Percentiles rank a stretch among this genome's conserved stretches.
These are phyloP conservation scores for Aspergillus clavatus DNA, from an alignment of 2,329 filamentous ascomycete genomes.

Conservation along the genomic window DNA sequence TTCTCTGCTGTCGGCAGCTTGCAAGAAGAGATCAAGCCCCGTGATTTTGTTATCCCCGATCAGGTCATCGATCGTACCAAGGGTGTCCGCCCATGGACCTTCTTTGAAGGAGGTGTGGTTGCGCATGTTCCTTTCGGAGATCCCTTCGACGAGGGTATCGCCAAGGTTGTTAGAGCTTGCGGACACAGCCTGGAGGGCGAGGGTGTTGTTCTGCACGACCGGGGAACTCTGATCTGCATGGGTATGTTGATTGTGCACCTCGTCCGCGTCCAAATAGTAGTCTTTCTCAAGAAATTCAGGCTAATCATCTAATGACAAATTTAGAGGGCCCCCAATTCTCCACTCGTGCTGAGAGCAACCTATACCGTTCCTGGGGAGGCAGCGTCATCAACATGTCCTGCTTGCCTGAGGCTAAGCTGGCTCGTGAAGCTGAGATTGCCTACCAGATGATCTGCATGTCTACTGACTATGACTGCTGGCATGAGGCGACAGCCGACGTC, in stretches of 20 bases:
- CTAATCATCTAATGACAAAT: conserved; percentile 2
- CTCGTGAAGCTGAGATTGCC: conserved; percentile 88
- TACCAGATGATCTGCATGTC: conserved; percentile 99
- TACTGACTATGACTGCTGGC: conserved; percentile 99
- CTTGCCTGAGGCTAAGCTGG: conserved; percentile 91
- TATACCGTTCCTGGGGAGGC: conserved; percentile 93
- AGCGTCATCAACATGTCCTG: conserved; percentile 98
- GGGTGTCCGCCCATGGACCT: conserved; percentile 88
- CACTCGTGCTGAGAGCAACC: conserved; percentile 88
- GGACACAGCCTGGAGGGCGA: conserved; percentile 75
- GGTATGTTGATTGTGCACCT: conserved; percentile 48
- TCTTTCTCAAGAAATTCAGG: background rate
- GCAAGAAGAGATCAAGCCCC: conserved; percentile 86
- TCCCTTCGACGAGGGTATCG: conserved; percentile 79
- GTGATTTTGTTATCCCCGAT: conserved; percentile 94
- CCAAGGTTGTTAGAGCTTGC: conserved; percentile 70
- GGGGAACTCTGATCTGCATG: conserved; percentile 87
- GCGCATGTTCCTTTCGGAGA: conserved; percentile 94
- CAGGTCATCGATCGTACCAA: conserved; percentile 98
- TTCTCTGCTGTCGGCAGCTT: conserved; percentile 93
- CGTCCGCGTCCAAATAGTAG: no score
- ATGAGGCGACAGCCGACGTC: conserved; percentile 69
- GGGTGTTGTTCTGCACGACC: conserved; percentile 76
- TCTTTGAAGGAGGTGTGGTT: conserved; percentile 78
- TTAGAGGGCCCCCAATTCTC: conserved; percentile 96